Conservation (phyloP, 2,329 filamentous ascomycete species). For the Dothidotthia symphoricarpi region DNA sequence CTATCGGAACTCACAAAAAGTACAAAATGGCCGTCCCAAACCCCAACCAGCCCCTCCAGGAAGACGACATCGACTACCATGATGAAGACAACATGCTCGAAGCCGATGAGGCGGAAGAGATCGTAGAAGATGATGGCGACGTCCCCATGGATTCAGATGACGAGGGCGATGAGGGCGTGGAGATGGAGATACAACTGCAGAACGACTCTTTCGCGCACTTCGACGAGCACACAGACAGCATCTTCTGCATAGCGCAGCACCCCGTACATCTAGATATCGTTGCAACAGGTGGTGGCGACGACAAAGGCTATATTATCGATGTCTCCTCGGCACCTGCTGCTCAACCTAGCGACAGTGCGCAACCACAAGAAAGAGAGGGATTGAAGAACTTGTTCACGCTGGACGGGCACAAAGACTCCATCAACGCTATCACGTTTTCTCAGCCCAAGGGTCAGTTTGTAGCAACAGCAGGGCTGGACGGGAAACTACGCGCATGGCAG, state of each 20-base stretch:
- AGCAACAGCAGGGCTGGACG: slow-evolving; percentile 85
- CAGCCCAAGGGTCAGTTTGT: slow-evolving; percentile 78
- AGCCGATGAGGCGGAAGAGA: slow-evolving; percentile 74
- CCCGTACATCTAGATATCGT: slow-evolving; percentile 74
- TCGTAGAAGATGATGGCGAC: slow-evolving; percentile 66
- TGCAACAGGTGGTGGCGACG: slow-evolving; percentile 83
- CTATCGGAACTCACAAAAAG: neutral
- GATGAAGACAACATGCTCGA: slow-evolving; percentile 71
- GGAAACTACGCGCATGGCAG: slow-evolving; percentile 71
- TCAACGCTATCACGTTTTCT: slow-evolving; percentile 84
- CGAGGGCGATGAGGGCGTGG: slow-evolving; percentile 51
- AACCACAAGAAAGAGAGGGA: slow-evolving; percentile 56
- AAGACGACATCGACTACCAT: slow-evolving; percentile 48
- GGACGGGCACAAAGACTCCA: slow-evolving; percentile 87
- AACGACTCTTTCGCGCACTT: slow-evolving; percentile 96
- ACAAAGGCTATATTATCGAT: slow-evolving; percentile 85
- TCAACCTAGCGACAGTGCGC: slow-evolving; percentile 58
- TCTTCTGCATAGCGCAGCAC: slow-evolving; percentile 94
- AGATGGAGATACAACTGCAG: slow-evolving; percentile 71
- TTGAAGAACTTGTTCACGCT: slow-evolving; percentile 69
- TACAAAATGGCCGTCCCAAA: slow-evolving; percentile 27
- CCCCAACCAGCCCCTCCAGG: slow-evolving; percentile 28
- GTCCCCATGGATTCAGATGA: slow-evolving; percentile 79
- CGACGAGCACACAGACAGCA: slow-evolving; percentile 82
- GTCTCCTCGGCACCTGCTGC: slow-evolving; percentile 63